Conservation (phyloP, 768 basidiomycete genomes). For the Pleurotus sapidus region DNA sequence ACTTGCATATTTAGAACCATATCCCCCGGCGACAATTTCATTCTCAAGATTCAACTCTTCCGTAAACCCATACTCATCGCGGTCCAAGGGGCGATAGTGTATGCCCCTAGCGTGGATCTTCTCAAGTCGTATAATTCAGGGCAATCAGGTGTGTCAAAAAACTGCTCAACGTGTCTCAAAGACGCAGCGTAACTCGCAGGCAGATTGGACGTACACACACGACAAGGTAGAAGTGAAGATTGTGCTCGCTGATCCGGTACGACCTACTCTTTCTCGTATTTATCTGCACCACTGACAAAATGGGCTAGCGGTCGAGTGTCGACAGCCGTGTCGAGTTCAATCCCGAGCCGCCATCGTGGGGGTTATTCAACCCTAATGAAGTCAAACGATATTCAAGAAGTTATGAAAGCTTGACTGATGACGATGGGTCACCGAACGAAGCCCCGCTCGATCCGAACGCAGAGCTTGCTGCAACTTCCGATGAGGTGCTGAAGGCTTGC, state of each 20-base stretch:
- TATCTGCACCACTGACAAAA: neutral
- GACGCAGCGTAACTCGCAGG: neutral
- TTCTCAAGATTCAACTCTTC: neutral
- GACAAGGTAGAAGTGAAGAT: neutral
- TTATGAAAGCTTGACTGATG: neutral
- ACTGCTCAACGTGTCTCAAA: too few relatives aligned
- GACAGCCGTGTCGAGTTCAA: neutral
- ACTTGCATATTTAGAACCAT: neutral
- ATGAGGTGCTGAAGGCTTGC: neutral
- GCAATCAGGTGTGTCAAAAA: neutral
- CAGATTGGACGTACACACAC: neutral
- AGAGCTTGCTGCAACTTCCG: neutral
- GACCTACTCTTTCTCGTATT: neutral
- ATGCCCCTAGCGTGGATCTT: neutral
- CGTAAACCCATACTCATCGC: neutral
- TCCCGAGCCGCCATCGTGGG: neutral
- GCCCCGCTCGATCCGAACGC: neutral
- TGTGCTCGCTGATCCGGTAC: neutral
- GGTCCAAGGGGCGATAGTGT: neutral
- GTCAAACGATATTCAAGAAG: neutral
- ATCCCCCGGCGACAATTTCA: neutral
- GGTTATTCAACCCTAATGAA: neutral
- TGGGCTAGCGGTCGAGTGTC: neutral
- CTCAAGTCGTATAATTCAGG: neutral
- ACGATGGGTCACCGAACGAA: neutral